Percentiles rank a stretch among this genome's conserved stretches.
phyloP scores from a whole-genome alignment of 495 filamentous ascomycete species.

The Glarea lozoyensis region DNA sequence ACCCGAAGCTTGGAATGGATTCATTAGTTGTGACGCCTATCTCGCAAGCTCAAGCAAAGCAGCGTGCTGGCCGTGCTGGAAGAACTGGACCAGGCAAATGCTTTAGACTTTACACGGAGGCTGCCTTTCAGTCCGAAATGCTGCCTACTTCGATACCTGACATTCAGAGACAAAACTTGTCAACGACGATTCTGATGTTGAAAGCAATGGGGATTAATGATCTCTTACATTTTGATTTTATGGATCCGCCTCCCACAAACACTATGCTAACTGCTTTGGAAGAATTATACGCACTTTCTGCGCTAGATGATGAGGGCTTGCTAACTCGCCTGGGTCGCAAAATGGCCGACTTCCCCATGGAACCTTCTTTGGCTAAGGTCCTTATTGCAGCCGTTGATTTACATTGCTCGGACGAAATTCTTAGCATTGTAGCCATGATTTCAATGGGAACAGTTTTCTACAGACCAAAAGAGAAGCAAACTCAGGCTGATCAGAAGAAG shows the following conservation, averaged over 20 bases:
- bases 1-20: conserved; percentile 97
- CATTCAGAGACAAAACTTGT: conserved; percentile 94
- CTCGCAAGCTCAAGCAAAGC: conserved; percentile 93
- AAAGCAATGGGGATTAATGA: conserved; percentile 99
- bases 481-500: conserved; percentile 95
- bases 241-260: conserved; percentile 95
- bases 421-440: conserved; percentile 93
- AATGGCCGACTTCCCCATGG: conserved; percentile 97
- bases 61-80: conserved; percentile 86
- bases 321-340: conserved; percentile 87
- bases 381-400: conserved; percentile 82
- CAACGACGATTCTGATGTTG: conserved; percentile 91
- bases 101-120: conserved; percentile 92
- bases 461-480: conserved; percentile 92
- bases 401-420: conserved; percentile 84
- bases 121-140: conserved; percentile 95
- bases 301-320: conserved; percentile 93
- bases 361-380: conserved; percentile 78
- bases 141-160: conserved; percentile 91
- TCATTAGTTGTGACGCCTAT: conserved; percentile 91
- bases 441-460: conserved; percentile 81
- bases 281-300: conserved; percentile 85
- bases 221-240: conserved; percentile 94
- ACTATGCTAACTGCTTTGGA: conserved; percentile 96
- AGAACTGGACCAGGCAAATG: conserved; percentile 95